Evolutionary conservation across 2,329 filamentous ascomycete genomes (phyloP).

Genomic region (Scopulariopsis brevicaulis): DNA sequence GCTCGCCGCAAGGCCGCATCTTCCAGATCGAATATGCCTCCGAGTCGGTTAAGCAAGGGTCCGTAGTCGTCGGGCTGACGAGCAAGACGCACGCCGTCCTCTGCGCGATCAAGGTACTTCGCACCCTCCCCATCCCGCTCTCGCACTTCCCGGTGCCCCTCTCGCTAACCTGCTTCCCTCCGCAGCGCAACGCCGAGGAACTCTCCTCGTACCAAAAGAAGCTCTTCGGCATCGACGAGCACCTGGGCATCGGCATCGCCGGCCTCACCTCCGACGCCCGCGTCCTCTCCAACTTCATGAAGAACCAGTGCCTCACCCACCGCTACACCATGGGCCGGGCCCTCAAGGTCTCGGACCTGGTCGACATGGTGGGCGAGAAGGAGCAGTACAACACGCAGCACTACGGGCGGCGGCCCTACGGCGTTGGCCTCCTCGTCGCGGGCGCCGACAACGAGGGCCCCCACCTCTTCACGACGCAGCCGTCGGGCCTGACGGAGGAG

Average conservation of each 20-base stretch:
- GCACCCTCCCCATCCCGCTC: background rate
- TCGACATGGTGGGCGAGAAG: constrained; percentile 86
- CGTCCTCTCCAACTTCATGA: constrained; percentile 99
- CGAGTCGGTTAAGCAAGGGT: constrained; percentile 98
- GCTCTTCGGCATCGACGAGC: constrained; percentile 91
- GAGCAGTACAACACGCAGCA: constrained; percentile 97
- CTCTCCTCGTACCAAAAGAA: constrained; percentile 99
- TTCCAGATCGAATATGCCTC: constrained; percentile 99
- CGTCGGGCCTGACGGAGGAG: constrained; percentile 90
- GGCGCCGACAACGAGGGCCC: constrained; percentile 90
- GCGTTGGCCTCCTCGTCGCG: constrained; percentile 76
- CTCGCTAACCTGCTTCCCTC: constrained; percentile 3
- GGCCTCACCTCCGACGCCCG: constrained; percentile 95
- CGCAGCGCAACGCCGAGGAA: constrained; percentile 93
- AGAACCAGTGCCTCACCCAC: constrained; percentile 92
- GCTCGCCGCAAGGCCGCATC: constrained; percentile 97
- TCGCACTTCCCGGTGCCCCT: background rate
- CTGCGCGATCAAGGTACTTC: constrained; percentile 80
- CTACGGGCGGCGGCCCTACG: constrained; percentile 85
- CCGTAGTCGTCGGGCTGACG: constrained; percentile 90
- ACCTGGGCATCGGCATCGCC: constrained; percentile 90
- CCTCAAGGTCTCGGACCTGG: constrained; percentile 81
- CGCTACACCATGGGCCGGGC: constrained; percentile 92
- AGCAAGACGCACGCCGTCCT: constrained; percentile 98
- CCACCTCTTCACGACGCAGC: constrained; percentile 97